Percentiles rank a stretch among this genome's conserved stretches.
phyloP scores from a whole-genome alignment of 2,329 filamentous ascomycete species.

The Colletotrichum coccodes region DNA sequence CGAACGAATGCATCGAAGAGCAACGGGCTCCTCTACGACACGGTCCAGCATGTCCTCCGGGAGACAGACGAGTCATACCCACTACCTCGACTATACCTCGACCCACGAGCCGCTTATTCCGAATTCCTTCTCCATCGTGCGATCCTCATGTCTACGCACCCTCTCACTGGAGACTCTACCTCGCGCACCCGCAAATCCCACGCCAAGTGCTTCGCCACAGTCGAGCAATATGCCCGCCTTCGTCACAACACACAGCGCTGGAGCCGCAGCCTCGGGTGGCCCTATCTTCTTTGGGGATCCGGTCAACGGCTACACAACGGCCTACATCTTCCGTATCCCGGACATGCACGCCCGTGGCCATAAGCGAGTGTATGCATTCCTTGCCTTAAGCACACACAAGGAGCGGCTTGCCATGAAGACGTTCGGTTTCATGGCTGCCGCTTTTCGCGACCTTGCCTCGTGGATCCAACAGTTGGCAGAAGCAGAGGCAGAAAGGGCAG shows the following conservation, averaged over 20 bases:
- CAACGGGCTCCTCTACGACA: slow-evolving; percentile 58
- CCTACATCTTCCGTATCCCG: slow-evolving; percentile 76
- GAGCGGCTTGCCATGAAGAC: slow-evolving; percentile 74
- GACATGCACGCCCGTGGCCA: slow-evolving; percentile 75
- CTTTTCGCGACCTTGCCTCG: slow-evolving; percentile 71
- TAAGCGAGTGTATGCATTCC: slow-evolving; percentile 75
- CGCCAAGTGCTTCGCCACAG: slow-evolving; percentile 39
- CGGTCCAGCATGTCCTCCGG: slow-evolving; percentile 64
- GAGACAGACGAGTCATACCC: slow-evolving; percentile 69
- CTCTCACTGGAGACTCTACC: slow-evolving; percentile 75
- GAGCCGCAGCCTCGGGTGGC: slow-evolving; percentile 68
- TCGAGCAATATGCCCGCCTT: slow-evolving; percentile 56
- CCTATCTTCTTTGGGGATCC: slow-evolving; percentile 77
- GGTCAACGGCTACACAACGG: slow-evolving; percentile 73
- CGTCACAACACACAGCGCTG: slow-evolving; percentile 63
- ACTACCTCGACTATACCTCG: slow-evolving; percentile 75
- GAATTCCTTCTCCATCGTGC: slow-evolving; percentile 73
- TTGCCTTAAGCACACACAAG: slow-evolving; percentile 73
- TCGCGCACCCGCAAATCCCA: slow-evolving; percentile 52
- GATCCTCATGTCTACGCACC: slow-evolving; percentile 73
- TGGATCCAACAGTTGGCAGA: slow-evolving; percentile 76
- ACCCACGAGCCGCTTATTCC: slow-evolving; percentile 72
- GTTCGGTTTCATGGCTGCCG: slow-evolving; percentile 69
- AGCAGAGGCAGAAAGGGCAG: slow-evolving; percentile 67
- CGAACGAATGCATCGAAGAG: slow-evolving; percentile 51